Base-by-base conservation (phyloP, 495 filamentous ascomycete species). In the Aspergillus asperescens region DNA sequence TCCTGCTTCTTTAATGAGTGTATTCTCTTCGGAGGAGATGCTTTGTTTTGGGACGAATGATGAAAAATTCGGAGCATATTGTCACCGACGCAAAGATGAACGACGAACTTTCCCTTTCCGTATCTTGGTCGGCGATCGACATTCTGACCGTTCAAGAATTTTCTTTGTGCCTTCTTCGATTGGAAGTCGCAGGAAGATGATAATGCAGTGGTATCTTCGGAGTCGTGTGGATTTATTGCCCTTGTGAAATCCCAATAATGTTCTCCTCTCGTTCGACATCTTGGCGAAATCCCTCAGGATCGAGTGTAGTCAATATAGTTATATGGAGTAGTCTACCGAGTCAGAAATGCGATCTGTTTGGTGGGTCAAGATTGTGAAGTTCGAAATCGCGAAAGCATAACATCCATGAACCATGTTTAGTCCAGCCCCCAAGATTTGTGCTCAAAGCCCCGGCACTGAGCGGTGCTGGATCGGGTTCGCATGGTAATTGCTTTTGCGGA, bases 401-500 rank as follows among this genome's bases (percentile, higher is more conserved):
- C 20, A 40, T 23, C 37, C 37, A 40, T 47, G 29, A 47, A 24
- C 44, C 44, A 47, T 47, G 28, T 47, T 27, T 40, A 13, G 19
- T 23, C 10, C 20, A 40, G 20, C 18, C 20, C n/a, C 18, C 18
- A 23, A 32, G 41, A 42, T 53, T 51, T 31, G 31, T 53, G 50
- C 20, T 44, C 48, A 42, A 19, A 51, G 25, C 15, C 25, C 41
- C 18, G 34, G 39, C 22, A 39, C 7, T 31, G 27, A 35, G 32
- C 32, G 5, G 32, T 20, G 8, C 25, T 19, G 38, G 28, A 44
- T 42, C 48, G 8, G 29, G 37, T 37, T 47, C 18, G 42, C 50
- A 46, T 34, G 12, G 23, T 39, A 47, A 31, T 54, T 47, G 51
- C 51, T 47, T 54, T 47, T 52, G n/a, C 22, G 23, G 18, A 47